A percentile compares a stretch with the other conserved stretches of the same genome.
Evolutionary conservation across 2,329 filamentous ascomycete genomes (phyloP).

Genomic region (Xylariaceae sp.): DNA sequence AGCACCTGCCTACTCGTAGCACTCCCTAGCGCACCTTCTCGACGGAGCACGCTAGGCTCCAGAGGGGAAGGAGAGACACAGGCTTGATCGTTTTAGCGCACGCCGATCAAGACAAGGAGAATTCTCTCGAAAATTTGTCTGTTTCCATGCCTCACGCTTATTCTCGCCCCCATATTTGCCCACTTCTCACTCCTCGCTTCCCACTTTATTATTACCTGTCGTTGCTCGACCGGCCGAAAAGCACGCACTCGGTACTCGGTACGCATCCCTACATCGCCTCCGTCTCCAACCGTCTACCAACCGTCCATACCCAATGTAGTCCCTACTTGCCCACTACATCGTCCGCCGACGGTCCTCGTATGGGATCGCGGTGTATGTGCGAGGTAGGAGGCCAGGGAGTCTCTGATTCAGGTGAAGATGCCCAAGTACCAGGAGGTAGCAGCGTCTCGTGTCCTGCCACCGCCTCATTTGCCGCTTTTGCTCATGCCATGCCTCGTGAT

Average conservation of each 20-base stretch:
- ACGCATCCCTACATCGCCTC: not conserved
- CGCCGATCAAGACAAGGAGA: no score
- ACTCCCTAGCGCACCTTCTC: no score
- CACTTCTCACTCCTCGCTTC: no score
- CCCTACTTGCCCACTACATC: not conserved
- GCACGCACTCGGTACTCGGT: not conserved
- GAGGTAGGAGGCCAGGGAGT: not conserved
- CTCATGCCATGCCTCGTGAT: slow-evolving; percentile 9
- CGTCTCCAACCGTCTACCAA: not conserved
- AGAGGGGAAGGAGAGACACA: not conserved
- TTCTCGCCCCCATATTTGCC: no score
- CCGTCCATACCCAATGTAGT: not conserved
- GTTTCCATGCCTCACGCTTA: not conserved
- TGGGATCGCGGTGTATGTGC: not conserved
- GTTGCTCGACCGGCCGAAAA: no score
- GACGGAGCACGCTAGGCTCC: no score
- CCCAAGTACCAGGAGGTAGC: not conserved
- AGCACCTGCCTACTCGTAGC: not conserved
- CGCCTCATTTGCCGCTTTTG: slow-evolving; percentile 11
- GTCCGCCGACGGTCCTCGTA: not conserved
- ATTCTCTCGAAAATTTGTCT: not conserved
- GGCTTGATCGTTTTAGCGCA: no score
- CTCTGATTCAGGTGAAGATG: slow-evolving; percentile 2
- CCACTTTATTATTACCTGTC: no score
- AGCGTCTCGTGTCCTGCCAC: not conserved